phyloP scores from a whole-genome alignment of 805 yeast species.

The Saturnispora hagleri region DNA sequence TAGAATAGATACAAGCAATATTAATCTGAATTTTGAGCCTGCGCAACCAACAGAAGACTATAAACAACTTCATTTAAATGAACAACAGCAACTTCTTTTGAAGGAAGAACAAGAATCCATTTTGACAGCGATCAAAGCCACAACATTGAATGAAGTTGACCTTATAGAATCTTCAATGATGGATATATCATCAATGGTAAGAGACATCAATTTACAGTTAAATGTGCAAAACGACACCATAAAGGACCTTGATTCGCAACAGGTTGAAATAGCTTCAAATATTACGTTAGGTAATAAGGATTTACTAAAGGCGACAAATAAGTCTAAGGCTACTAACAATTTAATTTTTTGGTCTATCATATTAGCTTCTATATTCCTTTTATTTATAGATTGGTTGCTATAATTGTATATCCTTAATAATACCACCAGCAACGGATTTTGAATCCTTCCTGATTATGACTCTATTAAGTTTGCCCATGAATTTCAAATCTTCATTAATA shows the following conservation, averaged over 20 bases:
- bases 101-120: conserved; percentile 51
- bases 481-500: not conserved
- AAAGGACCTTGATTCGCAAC: conserved; percentile 51
- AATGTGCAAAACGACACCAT: conserved; percentile 66
- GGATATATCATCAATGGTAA: conserved; percentile 68
- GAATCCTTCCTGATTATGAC: conserved; percentile 66
- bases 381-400: conserved; percentile 42
- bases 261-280: conserved; percentile 56
- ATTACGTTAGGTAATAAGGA: conserved; percentile 64
- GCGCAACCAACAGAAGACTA: conserved; percentile 23
- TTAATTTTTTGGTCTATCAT: conserved; percentile 48
- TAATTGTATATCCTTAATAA: conserved; percentile 9
- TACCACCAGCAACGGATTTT: conserved; percentile 48
- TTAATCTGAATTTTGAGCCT: conserved; percentile 12
- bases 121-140: conserved; percentile 43
- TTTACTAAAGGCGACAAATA: conserved; percentile 55
- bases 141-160: conserved; percentile 51
- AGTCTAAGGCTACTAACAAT: conserved; percentile 54
- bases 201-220: conserved; percentile 65
- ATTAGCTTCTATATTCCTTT: conserved; percentile 44
- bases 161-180: conserved; percentile 51
- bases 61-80: conserved; percentile 27
- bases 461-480: conserved; percentile 39
- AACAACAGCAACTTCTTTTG: conserved; percentile 49
- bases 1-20: conserved; percentile 18